phyloP scores from a whole-genome alignment of 75 land plant genomes.

The Chamaecyparis obtusa region DNA sequence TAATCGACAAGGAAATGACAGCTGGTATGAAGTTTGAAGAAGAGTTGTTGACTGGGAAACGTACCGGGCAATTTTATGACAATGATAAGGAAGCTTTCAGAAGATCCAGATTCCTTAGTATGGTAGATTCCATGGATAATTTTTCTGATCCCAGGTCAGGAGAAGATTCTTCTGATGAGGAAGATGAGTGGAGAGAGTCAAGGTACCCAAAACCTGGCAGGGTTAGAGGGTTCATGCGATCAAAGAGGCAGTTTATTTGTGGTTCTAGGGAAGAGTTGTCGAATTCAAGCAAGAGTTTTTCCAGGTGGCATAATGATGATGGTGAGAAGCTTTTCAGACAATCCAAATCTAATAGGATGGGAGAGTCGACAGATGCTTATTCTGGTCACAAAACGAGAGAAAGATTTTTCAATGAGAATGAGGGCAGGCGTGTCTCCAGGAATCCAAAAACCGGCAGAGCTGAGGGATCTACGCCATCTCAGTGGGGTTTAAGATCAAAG shows the following conservation, averaged over 20 bases:
- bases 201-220: neutral
- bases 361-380: neutral
- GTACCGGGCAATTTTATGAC: neutral
- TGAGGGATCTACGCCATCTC: neutral
- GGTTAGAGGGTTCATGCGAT: neutral
- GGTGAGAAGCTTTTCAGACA: neutral
- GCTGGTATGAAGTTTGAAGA: slow-evolving; percentile 3
- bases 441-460: neutral
- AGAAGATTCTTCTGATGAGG: neutral
- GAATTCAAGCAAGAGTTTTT: neutral
- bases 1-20: slow-evolving; percentile 2
- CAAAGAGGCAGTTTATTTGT: neutral
- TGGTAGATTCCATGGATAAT: neutral
- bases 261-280: neutral
- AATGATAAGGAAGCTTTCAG: neutral
- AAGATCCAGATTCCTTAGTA: neutral
- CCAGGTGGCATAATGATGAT: neutral
- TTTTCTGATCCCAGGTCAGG: neutral
- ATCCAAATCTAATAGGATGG: neutral
- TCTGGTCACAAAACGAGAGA: neutral
- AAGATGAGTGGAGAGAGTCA: neutral
- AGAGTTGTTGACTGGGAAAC: slow-evolving; percentile 5
- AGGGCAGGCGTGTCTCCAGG: neutral
- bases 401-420: neutral
- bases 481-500: neutral